Evolutionary conservation across 768 basidiomycete species (phyloP).

Genomic region (Lentinus brumalis): DNA sequence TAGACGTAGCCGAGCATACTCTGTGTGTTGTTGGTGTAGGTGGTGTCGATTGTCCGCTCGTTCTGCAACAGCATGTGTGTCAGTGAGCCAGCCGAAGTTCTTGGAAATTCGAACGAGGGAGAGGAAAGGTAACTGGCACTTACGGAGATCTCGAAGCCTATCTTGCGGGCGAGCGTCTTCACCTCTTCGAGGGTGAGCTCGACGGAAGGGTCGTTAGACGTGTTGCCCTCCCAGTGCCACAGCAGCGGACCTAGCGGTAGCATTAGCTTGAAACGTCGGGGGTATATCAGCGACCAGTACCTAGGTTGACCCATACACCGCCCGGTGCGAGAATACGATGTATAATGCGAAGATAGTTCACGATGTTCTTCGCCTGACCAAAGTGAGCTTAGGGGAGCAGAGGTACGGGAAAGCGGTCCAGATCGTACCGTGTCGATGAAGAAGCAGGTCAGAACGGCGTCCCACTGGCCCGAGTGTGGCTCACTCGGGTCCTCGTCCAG

Average conservation of each 20-base stretch:
- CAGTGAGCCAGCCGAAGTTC: neutral
- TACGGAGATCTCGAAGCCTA: conserved; percentile 86
- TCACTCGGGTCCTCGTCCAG: conserved; percentile 46
- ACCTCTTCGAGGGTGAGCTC: conserved; percentile 92
- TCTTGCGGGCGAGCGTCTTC: conserved; percentile 64
- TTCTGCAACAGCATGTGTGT: conserved; percentile 48
- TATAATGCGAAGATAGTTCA: conserved; percentile 88
- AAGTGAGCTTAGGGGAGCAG: neutral
- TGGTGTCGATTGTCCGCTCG: conserved; percentile 77
- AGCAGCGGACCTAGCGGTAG: conserved; percentile 69
- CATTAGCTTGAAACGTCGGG: too few relatives aligned
- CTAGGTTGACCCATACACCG: conserved; percentile 92
- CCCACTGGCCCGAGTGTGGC: conserved; percentile 79
- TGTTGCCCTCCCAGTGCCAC: conserved; percentile 98
- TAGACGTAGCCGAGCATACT: conserved; percentile 88
- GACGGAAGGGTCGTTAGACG: conserved; percentile 75
- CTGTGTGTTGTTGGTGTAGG: conserved; percentile 81
- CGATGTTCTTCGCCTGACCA: conserved; percentile 82
- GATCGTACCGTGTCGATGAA: conserved; percentile 88
- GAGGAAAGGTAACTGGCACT: conserved; percentile 27
- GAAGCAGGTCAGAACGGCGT: conserved; percentile 92
- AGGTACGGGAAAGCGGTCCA: neutral
- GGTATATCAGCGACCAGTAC: conserved; percentile 32
- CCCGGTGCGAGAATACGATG: conserved; percentile 80
- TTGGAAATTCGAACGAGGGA: neutral